Conservation (phyloP, 495 filamentous ascomycete species). For the Xylaria venustula region DNA sequence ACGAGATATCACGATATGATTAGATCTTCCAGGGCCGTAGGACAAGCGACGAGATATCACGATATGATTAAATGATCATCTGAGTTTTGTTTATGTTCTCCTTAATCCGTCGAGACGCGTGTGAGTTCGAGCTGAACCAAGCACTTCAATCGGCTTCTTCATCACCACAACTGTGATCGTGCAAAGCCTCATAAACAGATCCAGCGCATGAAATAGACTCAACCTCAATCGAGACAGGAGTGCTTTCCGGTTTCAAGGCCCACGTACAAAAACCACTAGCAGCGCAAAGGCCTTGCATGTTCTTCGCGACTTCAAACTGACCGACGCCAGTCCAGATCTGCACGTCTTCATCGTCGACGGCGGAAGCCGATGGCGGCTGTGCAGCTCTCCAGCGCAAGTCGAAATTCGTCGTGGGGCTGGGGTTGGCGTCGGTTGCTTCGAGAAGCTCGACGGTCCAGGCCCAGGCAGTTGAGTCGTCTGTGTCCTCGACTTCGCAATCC, state of each 20-base stretch:
- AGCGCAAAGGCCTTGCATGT: not conserved
- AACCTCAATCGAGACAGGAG: not conserved
- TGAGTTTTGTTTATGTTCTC: too few species aligned
- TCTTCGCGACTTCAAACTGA: not conserved
- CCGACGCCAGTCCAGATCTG: not conserved
- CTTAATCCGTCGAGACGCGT: too few species aligned
- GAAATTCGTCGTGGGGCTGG: not conserved
- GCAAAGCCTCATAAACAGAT: conserved; percentile 1
- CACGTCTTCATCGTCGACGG: not conserved
- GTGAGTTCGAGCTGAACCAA: too few species aligned
- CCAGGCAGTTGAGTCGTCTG: not conserved
- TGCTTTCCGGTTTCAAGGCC: not conserved
- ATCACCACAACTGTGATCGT: not conserved
- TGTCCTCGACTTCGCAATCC: not conserved
- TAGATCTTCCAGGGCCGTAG: too few species aligned
- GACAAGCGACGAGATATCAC: too few species aligned
- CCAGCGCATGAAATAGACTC: not conserved
- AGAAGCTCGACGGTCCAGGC: conserved; percentile 5
- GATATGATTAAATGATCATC: not conserved
- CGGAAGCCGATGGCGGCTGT: not conserved
- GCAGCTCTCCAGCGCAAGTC: conserved; percentile 8
- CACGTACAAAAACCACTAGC: conserved; percentile 3
- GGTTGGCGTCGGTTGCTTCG: not conserved
- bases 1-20: not conserved
- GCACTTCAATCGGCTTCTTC: not conserved